Conservation (phyloP, 129 eudicot genomes). For the Dittrichia graveolens region DNA sequence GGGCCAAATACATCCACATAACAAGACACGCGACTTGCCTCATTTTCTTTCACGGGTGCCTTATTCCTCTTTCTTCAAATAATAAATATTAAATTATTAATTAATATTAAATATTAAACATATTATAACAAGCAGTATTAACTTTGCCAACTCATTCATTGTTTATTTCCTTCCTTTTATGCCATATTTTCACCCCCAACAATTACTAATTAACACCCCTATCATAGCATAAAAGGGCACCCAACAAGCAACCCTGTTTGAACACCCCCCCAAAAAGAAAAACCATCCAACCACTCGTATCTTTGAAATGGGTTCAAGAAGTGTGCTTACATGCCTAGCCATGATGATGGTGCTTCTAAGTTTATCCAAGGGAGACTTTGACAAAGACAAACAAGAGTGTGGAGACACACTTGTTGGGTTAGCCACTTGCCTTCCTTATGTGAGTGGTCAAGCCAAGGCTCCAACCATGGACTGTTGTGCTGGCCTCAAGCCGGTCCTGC, state of each 20-base stretch:
- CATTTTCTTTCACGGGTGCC: constrained; percentile 35
- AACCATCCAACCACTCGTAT: constrained; percentile 18
- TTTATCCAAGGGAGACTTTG: constrained; percentile 37
- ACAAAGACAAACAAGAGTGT: constrained; percentile 54
- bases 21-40: constrained; percentile 23
- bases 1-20: constrained; percentile 38
- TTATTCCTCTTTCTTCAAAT: not conserved
- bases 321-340: constrained; percentile 32
- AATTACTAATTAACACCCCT: constrained; percentile 1
- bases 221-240: constrained; percentile 30
- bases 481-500: constrained; percentile 54
- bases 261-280: not conserved
- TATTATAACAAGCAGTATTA: not conserved
- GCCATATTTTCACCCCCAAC: not conserved
- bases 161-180: not conserved
- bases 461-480: constrained; percentile 66
- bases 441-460: constrained; percentile 50
- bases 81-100: not conserved
- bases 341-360: constrained; percentile 27
- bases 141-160: constrained; percentile 7
- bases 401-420: constrained; percentile 41
- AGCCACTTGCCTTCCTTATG: constrained; percentile 65
- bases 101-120: not conserved
- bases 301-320: constrained; percentile 25
- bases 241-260: constrained; percentile 1